Evolutionary conservation across 768 basidiomycete species (phyloP), one percentile per base, ranked within the genome.

Genomic region (Boletellus ananiceps): DNA sequence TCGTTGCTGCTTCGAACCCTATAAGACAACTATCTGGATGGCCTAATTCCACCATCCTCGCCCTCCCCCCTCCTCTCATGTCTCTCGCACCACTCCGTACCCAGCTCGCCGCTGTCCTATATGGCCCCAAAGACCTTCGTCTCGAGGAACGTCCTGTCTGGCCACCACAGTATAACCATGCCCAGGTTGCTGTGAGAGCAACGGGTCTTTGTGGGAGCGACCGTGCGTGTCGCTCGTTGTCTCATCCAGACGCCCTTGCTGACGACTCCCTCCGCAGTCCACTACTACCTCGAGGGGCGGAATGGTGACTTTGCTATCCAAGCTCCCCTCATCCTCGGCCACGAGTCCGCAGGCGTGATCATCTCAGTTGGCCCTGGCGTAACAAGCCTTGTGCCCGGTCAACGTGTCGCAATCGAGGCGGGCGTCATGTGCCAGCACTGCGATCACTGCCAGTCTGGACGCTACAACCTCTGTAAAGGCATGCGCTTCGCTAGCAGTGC

Each of bases 161-260:
- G 75, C 78, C 84, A 0, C 94, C 93, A 19, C 73, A 75, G 16
- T 69, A 77, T 19, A 82, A 82, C 57, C 80, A 91, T 29, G 91
- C 81, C 38, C 90, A 93, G 71, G 82, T 98, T 64, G 76, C 80
- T 51, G 75, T 95, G 54, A 74, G 76, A 48, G 74, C 88, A 36
- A 97, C 94, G 4, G 95, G 95, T 51, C 81, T 98, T 46, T 98
- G 94, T 60, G 94, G 94, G 51, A 83, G 81, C 49, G 90, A 91
- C 68, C 67, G 88, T 86, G 58, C 61, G 82, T 76, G 25, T 43
- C 44, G 27, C 38, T 27, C 45, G 25, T 35, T 21, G 12, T 3
- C 29, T 14, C 55, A 32, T 49, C 35, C 46, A 21, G 13, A 11
- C 16, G 11, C 38, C 37, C 25, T 47, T 32, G 7, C 50, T 56